These are phyloP conservation scores for Diaporthe helianthi DNA, from an alignment of 2,329 filamentous ascomycete species.

Conservation along the genomic window DNA sequence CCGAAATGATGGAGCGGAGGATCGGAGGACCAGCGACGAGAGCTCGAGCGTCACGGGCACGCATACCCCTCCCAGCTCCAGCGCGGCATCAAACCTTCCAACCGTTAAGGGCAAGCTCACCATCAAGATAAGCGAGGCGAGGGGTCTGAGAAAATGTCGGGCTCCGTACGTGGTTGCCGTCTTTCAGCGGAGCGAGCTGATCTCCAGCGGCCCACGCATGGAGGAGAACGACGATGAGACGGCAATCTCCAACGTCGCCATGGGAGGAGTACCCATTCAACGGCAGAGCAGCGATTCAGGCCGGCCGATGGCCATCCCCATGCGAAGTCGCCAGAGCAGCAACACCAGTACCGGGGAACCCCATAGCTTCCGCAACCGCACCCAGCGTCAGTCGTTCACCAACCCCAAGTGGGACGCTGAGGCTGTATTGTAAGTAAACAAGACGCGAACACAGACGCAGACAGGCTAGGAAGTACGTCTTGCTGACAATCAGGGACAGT, in stretches of 20 bases:
- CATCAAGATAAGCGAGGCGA: slow-evolving; percentile 86
- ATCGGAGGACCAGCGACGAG: slow-evolving; percentile 48
- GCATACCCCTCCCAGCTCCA: slow-evolving; percentile 56
- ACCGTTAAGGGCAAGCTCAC: slow-evolving; percentile 85
- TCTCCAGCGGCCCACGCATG: slow-evolving; percentile 81
- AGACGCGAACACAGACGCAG: not conserved
- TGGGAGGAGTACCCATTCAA: slow-evolving; percentile 61
- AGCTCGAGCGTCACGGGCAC: slow-evolving; percentile 57
- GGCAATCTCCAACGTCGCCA: slow-evolving; percentile 48
- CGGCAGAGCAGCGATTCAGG: slow-evolving; percentile 82
- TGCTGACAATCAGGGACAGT: slow-evolving; percentile 52
- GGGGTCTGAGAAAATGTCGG: slow-evolving; percentile 79
- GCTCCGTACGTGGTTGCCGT: slow-evolving; percentile 97
- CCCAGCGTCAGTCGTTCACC: slow-evolving; percentile 67
- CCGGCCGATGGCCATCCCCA: slow-evolving; percentile 89
- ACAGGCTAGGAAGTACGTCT: not conserved
- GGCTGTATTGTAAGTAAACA: slow-evolving; percentile 81
- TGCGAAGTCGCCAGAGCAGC: slow-evolving; percentile 96
- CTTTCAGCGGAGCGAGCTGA: slow-evolving; percentile 95
- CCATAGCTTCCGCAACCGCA: slow-evolving; percentile 65
- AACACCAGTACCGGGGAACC: slow-evolving; percentile 83
- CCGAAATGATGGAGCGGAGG: slow-evolving; percentile 52
- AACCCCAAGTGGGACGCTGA: slow-evolving; percentile 96
- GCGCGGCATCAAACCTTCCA: slow-evolving; percentile 66
- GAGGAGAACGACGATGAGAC: slow-evolving; percentile 64